Evolutionary conservation across 2,329 filamentous ascomycete genomes (phyloP).

Genomic region (Aspergillus amoenus): DNA sequence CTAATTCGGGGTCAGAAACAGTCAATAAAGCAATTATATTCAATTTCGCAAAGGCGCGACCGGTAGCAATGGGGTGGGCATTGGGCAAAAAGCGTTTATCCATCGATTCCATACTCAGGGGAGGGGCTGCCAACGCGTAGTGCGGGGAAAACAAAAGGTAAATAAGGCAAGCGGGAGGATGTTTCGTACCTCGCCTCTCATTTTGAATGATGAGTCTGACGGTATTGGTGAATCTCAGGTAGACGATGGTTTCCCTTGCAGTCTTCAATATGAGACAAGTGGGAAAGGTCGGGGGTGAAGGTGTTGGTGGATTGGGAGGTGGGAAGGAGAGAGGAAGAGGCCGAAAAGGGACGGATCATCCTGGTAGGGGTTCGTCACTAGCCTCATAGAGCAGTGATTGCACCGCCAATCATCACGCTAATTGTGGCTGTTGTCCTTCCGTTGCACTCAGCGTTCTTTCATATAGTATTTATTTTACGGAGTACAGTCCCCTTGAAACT

Average conservation of each 20-base stretch:
- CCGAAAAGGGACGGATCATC: not conserved
- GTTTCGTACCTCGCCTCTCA: slow-evolving; percentile 38
- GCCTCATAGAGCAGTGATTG: not conserved
- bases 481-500: not conserved
- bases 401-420: slow-evolving; percentile 1
- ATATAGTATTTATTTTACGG: not conserved
- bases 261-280: slow-evolving; percentile 1
- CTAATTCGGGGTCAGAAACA: slow-evolving; percentile 34
- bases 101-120: slow-evolving; percentile 14
- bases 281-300: not conserved
- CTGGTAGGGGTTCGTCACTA: slow-evolving; percentile 10
- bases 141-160: slow-evolving; percentile 20
- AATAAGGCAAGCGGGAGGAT: slow-evolving; percentile 15
- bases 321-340: not conserved
- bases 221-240: not conserved
- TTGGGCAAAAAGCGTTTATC: slow-evolving; percentile 1
- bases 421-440: not conserved
- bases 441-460: not conserved
- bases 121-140: slow-evolving; percentile 18
- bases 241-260: not conserved
- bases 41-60: not conserved
- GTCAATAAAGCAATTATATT: slow-evolving; percentile 12
- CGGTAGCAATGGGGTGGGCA: not conserved
- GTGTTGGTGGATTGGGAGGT: slow-evolving; percentile 3
- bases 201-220: slow-evolving; percentile 20